A percentile compares a stretch with the other conserved stretches of the same genome.
These are phyloP conservation scores for Suhomyces emberorum DNA, from an alignment of 805 yeast species.

Conservation along the genomic window DNA sequence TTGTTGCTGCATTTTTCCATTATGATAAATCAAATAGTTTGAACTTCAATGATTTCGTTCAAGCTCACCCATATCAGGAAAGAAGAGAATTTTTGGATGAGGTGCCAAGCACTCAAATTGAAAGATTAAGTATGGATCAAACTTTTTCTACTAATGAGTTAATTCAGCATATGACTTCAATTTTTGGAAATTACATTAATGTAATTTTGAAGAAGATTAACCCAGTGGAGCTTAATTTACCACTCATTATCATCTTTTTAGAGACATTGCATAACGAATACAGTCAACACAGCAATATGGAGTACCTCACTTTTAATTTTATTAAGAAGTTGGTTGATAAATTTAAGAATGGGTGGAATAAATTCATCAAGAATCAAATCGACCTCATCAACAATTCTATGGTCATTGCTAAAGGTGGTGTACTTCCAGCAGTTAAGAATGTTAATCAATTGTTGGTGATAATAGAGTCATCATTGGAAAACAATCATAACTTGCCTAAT, in stretches of 20 bases:
- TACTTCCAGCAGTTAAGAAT: constrained; percentile 32
- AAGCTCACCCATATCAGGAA: constrained; percentile 22
- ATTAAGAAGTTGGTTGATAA: constrained; percentile 52
- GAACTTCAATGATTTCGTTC: constrained; percentile 29
- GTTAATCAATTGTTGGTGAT: constrained; percentile 29
- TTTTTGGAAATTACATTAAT: constrained; percentile 44
- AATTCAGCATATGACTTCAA: constrained; percentile 40
- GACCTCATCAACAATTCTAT: constrained; percentile 33
- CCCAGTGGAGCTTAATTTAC: constrained; percentile 35
- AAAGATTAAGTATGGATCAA: constrained; percentile 37
- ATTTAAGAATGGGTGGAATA: constrained; percentile 54
- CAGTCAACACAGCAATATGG: constrained; percentile 49
- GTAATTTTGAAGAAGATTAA: constrained; percentile 32
- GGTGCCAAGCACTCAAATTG: constrained; percentile 20
- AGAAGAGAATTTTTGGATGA: constrained; percentile 30
- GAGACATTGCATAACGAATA: constrained; percentile 31
- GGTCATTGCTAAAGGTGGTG: constrained; percentile 35
- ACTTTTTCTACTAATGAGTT: constrained; percentile 43
- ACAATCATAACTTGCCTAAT: constrained; percentile 15
- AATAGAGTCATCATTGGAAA: constrained; percentile 33
- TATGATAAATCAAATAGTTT: constrained; percentile 24
- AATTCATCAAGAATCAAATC: constrained; percentile 54
- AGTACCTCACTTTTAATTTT: constrained; percentile 49
- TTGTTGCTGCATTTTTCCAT: constrained; percentile 42
- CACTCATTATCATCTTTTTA: constrained; percentile 29